Evolutionary conservation across 2,329 filamentous ascomycete genomes (phyloP), one percentile per base, ranked within the genome.

Genomic region (Sarocladium kiliense): DNA sequence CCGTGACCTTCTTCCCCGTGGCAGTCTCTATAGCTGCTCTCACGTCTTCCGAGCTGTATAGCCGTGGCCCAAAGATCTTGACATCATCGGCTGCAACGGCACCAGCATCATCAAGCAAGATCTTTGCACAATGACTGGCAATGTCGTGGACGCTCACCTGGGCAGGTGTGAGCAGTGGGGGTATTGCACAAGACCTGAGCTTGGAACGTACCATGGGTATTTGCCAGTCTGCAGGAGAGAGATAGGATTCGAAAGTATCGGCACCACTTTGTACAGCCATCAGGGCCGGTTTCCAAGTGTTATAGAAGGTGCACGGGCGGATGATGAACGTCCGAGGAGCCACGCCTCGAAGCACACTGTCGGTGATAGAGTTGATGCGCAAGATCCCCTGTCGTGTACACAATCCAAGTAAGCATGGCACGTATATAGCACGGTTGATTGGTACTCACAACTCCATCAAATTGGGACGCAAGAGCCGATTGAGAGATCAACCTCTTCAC

Each of bases 131-230:
- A 19, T 47, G 54, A 23, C 59, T 58, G 34, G 61, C 64, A 11
- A 71, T 56, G 14, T 71, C 68, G 21, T 58, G 57, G 16, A 69
- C 59, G 26, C 66, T 63, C 1, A 70, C 61, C 68, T 71, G 12
- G 0, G 16, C 3, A 16, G 16, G 47, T 3, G 11, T 50, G 37
- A 18, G 36, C 34, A 42, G 51, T 32, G 6, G 30, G 7, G 12
- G 36, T 30, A 49, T 23, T 2, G 3, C n/a, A 6, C 21, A 16
- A 27, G 18, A n/a, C 12, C 1, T 18, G 25, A 16, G 19, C 7
- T 18, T 3, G 11, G 18, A 12, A 42, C 53, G n/a, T 61, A 70
- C 68, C 64, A 71, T 62, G 3, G 68, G 68, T 1, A 71, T 61
- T n/a, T 64, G 57, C 14, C 66, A 61, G n/a, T 69, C 58, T 0